A percentile compares a stretch with the other conserved stretches of the same genome.
These are phyloP conservation scores for Cicer pinnatifidum DNA, from an alignment of 306 rosid genomes.

Conservation along the genomic window DNA sequence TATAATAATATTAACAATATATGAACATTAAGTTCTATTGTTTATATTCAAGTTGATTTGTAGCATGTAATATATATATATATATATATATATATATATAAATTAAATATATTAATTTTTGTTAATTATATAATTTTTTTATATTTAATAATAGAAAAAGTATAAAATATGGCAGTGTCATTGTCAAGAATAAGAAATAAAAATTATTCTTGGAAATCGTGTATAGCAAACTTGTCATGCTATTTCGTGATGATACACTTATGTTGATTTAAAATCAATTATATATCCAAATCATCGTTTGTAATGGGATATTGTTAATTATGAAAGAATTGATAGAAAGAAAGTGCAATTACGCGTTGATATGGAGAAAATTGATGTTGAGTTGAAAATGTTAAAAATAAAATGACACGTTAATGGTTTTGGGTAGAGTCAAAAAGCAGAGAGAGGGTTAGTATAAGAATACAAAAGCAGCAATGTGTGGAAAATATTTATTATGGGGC, in stretches of 20 bases:
- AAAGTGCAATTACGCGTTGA: slow-evolving; percentile 22
- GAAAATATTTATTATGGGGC: slow-evolving; percentile 22
- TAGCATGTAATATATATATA: too few relatives aligned
- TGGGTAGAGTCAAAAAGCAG: slow-evolving; percentile 37
- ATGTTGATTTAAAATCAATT: background rate
- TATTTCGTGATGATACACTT: background rate
- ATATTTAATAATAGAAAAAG: too few relatives aligned
- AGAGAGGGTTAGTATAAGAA: slow-evolving; percentile 34
- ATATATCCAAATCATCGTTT: background rate
- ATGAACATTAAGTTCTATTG: too few relatives aligned
- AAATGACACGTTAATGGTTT: slow-evolving; percentile 22
- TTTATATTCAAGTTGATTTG: slow-evolving; percentile 5
- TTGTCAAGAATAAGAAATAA: background rate
- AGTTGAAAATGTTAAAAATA: slow-evolving; percentile 20
- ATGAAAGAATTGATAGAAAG: background rate
- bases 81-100: too few relatives aligned
- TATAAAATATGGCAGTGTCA: background rate
- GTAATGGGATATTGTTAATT: background rate
- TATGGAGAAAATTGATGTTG: slow-evolving; percentile 24
- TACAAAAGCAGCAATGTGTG: slow-evolving; percentile 45
- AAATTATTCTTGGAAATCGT: background rate
- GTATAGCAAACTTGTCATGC: background rate
- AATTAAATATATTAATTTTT: too few relatives aligned
- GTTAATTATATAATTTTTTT: too few relatives aligned
- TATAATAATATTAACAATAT: too few relatives aligned